Evolutionary conservation across 176 grass and related monocot genomes (phyloP), one percentile per base, ranked within the genome.

Genomic region (Triticum urartu): DNA sequence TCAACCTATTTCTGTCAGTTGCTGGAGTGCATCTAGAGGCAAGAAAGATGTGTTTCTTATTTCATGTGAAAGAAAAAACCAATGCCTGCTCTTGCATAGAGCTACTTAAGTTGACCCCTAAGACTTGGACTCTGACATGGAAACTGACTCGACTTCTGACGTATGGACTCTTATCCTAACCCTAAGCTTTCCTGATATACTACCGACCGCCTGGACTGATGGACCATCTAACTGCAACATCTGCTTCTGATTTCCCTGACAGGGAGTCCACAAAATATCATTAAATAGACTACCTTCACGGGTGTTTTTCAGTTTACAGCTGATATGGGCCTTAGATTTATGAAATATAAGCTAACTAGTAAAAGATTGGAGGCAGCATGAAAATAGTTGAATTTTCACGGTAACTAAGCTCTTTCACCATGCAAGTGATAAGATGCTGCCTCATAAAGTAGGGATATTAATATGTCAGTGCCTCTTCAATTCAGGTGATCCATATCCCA

Each of bases 1-100:
- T 73, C 64, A 32, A 77, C 63, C 13, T 81, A 54, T 90, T 90
- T 60, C 40, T 78, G 54, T 77, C 21, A 82, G 9, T 36, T 40
- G 34, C 68, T 12, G 36, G 33, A 69, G 3, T 21, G 68, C 68
- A 68, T 35, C 15, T 68, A 68, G 65, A 68, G 32, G 66, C 32
- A 5, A 68, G 32, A 33, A 67, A 68, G 32, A 36, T 68, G 7
- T 68, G 32, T 68, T 68, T 15, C 32, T 68, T 4, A 60, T 20
- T 68, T 35, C 4, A 17, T 69, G 17, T 20, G 33, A 21, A 18
- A 68, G 32, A 33, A 34, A 9, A 68, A 48, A 48, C 11, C 30
- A 68, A 36, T 9, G 32, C 33, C 33, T 69, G 33, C 66, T 40
- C 68, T 39, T 71, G 36, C 34, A 38, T 40, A 21, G 68, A 71